Evolutionary conservation across 2,329 filamentous ascomycete genomes (phyloP).

Genomic region (Meredithiella fracta): DNA sequence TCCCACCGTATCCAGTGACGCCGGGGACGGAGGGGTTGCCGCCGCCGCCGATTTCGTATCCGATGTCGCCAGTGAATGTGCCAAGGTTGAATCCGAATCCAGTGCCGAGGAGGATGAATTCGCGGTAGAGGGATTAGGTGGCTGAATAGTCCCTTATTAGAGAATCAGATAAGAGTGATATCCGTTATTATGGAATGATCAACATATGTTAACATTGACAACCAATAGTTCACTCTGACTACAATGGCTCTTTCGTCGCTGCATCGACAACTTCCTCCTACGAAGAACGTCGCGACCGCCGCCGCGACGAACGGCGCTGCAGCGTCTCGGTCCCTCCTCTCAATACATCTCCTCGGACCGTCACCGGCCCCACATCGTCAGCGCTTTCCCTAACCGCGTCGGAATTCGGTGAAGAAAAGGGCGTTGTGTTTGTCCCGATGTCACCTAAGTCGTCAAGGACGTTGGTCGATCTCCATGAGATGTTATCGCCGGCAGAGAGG

Average conservation of each 20-base stretch:
- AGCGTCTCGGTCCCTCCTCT: background rate
- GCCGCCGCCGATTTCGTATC: slow-evolving; percentile 11
- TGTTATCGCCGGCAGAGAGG: slow-evolving; percentile 7
- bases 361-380: background rate
- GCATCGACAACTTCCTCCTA: background rate
- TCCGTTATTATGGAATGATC: no score
- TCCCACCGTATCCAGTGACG: slow-evolving; percentile 13
- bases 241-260: background rate
- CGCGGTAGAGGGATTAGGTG: background rate
- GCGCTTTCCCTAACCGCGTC: background rate
- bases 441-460: slow-evolving; percentile 25
- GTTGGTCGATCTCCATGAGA: slow-evolving; percentile 10
- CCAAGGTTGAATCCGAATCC: slow-evolving; percentile 1
- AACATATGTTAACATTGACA: no score
- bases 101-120: slow-evolving; percentile 4
- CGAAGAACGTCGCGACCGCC: slow-evolving; percentile 6
- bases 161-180: no score
- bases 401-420: slow-evolving; percentile 4
- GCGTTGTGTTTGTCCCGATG: slow-evolving; percentile 31
- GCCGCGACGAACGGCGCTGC: slow-evolving; percentile 3
- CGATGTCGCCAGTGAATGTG: slow-evolving; percentile 1
- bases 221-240: background rate
- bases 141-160: no score
- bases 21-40: slow-evolving; percentile 11
- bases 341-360: background rate